Conservation (phyloP, 257 asterid genomes). For the Misopates orontium region DNA sequence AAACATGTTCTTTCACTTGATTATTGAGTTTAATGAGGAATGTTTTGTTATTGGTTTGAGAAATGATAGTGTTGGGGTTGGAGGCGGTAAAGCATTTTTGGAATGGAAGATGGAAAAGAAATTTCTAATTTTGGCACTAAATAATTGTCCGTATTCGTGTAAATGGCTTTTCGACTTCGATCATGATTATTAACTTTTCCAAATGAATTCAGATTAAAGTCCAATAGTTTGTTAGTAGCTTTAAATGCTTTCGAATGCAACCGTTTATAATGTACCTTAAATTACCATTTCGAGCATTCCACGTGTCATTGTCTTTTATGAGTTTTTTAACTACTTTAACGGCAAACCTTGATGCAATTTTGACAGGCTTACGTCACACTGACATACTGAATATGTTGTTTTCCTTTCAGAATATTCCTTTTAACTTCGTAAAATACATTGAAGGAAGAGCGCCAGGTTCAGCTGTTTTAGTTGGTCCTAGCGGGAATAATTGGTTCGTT, state of each 20-base stretch:
- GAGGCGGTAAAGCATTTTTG: not conserved
- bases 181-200: too few relatives aligned
- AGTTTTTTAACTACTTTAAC: conserved; percentile 18
- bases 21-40: not conserved
- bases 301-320: conserved; percentile 2
- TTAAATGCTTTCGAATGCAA: not conserved
- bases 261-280: not conserved
- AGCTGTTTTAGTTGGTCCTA: conserved; percentile 52
- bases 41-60: not conserved
- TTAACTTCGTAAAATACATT: conserved; percentile 50
- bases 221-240: not conserved
- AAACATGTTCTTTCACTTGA: not conserved
- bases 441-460: conserved; percentile 46
- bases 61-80: not conserved
- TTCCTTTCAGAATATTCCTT: conserved; percentile 67
- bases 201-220: not conserved
- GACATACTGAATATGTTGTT: not conserved
- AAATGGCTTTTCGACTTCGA: not conserved
- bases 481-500: conserved; percentile 49
- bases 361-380: not conserved
- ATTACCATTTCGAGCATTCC: conserved; percentile 6
- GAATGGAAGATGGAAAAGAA: not conserved
- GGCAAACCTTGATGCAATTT: conserved; percentile 15
- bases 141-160: not conserved
- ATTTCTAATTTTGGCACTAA: not conserved